Conservation (phyloP, 2,329 filamentous ascomycete genomes). For the Thelonectria olida region DNA sequence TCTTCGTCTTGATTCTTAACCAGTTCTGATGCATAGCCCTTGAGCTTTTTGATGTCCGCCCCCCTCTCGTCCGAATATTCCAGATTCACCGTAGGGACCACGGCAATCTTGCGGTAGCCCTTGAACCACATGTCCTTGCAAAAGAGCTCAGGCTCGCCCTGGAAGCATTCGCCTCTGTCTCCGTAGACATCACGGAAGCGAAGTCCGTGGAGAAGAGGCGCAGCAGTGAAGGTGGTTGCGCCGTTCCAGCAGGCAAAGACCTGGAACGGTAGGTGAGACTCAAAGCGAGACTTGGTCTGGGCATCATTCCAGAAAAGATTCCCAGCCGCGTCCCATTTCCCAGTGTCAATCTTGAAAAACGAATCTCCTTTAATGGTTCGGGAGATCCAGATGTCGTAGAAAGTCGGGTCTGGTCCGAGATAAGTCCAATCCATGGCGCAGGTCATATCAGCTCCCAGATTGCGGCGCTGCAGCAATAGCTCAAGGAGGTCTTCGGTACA, state of each 20-base stretch:
- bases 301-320: conserved; percentile 62
- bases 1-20: conserved; percentile 33
- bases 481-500: conserved; percentile 67
- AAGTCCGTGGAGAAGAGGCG: neutral
- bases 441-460: conserved; percentile 60
- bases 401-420: conserved; percentile 52
- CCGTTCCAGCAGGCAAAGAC: conserved; percentile 71
- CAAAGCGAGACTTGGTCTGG: conserved; percentile 44
- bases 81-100: conserved; percentile 63
- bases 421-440: conserved; percentile 68
- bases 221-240: conserved; percentile 56
- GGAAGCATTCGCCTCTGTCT: conserved; percentile 55
- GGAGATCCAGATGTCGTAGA: conserved; percentile 42
- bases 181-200: conserved; percentile 54
- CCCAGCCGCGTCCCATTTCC: conserved; percentile 18
- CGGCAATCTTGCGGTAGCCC: conserved; percentile 60
- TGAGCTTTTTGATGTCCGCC: conserved; percentile 55
- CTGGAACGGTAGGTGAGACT: conserved; percentile 57
- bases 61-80: conserved; percentile 58
- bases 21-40: conserved; percentile 56
- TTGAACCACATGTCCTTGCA: conserved; percentile 64
- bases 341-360: neutral
- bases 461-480: conserved; percentile 56
- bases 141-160: conserved; percentile 63
- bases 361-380: neutral